Conservation (phyloP, 2,329 filamentous ascomycete genomes). For the Pseudogymnoascus sp. region DNA sequence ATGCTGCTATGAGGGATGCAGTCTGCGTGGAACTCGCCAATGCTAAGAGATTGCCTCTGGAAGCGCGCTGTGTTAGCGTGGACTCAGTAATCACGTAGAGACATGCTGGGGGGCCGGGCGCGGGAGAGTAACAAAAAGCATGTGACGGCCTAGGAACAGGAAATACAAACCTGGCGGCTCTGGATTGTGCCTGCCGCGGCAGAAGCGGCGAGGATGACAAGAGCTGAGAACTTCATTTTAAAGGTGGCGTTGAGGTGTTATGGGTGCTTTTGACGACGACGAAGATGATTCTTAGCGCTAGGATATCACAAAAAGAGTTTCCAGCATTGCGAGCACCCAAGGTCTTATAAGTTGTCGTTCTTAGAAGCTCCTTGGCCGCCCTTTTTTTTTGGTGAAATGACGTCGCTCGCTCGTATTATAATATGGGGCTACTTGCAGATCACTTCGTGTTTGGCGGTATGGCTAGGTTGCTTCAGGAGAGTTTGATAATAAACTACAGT, state of each 20-base stretch:
- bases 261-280: not conserved
- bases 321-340: not conserved
- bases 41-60: conserved; percentile 28
- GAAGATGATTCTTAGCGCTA: not conserved
- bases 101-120: no score
- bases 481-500: not conserved
- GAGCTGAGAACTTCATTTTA: conserved; percentile 22
- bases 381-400: not conserved
- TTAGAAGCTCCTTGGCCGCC: not conserved
- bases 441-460: not conserved
- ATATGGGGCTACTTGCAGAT: not conserved
- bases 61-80: conserved; percentile 11
- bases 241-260: not conserved
- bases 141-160: not conserved
- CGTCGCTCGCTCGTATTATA: not conserved
- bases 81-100: not conserved
- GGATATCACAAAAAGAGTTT: not conserved
- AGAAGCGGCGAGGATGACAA: conserved; percentile 20
- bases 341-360: conserved; percentile 1
- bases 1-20: conserved; percentile 30
- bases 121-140: not conserved
- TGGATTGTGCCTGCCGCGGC: conserved; percentile 12
- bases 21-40: conserved; percentile 28
- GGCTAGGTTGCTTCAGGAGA: not conserved
- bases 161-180: not conserved